Percentiles rank a stretch among this genome's conserved stretches.
phyloP scores from a whole-genome alignment of 139 green algal genomes.

The Asterochloris erici region DNA sequence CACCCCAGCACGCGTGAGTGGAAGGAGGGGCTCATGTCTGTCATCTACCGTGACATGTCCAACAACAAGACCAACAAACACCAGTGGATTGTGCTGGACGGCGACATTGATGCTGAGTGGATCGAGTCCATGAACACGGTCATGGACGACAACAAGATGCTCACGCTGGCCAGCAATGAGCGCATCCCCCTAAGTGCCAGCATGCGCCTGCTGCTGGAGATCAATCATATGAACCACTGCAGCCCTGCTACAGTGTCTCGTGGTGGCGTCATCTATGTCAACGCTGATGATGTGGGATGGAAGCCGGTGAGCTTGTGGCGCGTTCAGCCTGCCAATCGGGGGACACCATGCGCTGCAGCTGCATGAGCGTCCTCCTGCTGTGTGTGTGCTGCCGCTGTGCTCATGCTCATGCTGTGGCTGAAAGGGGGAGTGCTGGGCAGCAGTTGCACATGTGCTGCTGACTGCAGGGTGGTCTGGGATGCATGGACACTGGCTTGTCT shows the following conservation, averaged over 20 bases:
- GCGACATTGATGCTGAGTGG: slow-evolving; percentile 91
- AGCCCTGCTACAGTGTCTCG: slow-evolving; percentile 89
- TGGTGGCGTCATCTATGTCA: slow-evolving; percentile 91
- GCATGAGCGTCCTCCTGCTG: too few species aligned
- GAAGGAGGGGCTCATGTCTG: slow-evolving; percentile 89
- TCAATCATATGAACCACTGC: slow-evolving; percentile 78
- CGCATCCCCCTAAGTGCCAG: slow-evolving; percentile 81
- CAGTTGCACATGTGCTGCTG: too few species aligned
- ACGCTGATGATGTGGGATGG: slow-evolving; percentile 86
- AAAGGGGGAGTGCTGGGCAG: too few species aligned
- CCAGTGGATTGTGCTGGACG: slow-evolving; percentile 96
- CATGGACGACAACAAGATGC: slow-evolving; percentile 91
- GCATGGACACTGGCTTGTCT: too few species aligned
- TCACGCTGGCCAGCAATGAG: slow-evolving; percentile 92
- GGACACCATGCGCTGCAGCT: too few species aligned
- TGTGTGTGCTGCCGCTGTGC: too few species aligned
- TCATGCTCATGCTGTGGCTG: too few species aligned
- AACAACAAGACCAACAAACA: slow-evolving; percentile 76
- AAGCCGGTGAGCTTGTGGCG: slow-evolving; percentile 46
- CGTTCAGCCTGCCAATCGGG: too few species aligned
- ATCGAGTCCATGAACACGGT: slow-evolving; percentile 93
- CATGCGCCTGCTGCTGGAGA: slow-evolving; percentile 91
- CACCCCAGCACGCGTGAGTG: slow-evolving; percentile 86
- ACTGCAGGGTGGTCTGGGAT: too few species aligned
- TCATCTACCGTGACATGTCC: slow-evolving; percentile 84